Conservation (phyloP, 305 asterid species). For the Fraxinus albicans region DNA sequence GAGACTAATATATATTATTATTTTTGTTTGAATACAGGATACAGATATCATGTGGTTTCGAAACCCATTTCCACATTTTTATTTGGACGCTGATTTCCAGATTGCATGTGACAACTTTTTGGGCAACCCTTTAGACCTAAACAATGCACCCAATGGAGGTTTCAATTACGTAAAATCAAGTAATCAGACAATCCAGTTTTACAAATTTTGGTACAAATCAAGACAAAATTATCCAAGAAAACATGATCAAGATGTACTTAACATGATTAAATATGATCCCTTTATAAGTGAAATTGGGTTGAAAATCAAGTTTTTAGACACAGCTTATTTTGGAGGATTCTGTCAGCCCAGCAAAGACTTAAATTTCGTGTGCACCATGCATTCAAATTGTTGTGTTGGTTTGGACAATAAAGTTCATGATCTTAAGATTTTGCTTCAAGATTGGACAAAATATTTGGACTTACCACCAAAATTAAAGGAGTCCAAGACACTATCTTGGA, state of each 20-base stretch:
- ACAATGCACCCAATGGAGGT: constrained; percentile 51
- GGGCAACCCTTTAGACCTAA: constrained; percentile 26
- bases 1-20: background rate
- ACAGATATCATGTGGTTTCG: constrained; percentile 60
- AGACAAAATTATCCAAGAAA: constrained; percentile 33
- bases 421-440: constrained; percentile 43
- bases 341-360: constrained; percentile 52
- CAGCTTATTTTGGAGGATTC: constrained; percentile 55
- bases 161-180: constrained; percentile 47
- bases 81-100: constrained; percentile 44
- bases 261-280: constrained; percentile 42
- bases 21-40: constrained; percentile 32
- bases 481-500: constrained; percentile 29
- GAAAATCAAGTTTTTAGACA: constrained; percentile 42
- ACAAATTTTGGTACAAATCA: constrained; percentile 48
- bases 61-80: constrained; percentile 46
- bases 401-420: constrained; percentile 58
- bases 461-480: constrained; percentile 24
- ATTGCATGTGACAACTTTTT: constrained; percentile 43
- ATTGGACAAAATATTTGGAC: constrained; percentile 50
- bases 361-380: constrained; percentile 55
- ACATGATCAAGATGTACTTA: constrained; percentile 56
- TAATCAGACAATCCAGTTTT: constrained; percentile 40
- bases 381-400: constrained; percentile 66
- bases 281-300: constrained; percentile 35